Conservation (phyloP, 495 filamentous ascomycete species). For the Jackrogersella multiformis region DNA sequence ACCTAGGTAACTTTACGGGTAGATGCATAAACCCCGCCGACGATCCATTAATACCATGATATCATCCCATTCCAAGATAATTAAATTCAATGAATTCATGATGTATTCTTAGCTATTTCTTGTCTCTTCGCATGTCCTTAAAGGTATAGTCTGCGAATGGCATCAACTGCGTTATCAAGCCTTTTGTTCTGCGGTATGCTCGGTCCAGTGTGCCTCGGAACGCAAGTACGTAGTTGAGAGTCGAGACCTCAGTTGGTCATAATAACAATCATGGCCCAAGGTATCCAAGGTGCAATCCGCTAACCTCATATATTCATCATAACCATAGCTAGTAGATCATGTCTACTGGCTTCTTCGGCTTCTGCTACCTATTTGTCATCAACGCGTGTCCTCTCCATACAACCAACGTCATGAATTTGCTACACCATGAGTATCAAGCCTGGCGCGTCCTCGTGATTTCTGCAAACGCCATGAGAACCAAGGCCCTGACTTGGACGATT, state of each 20-base stretch:
- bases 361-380: not conserved
- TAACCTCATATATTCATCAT: not conserved
- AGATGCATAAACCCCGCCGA: slow-evolving; percentile 4
- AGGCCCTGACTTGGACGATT: not conserved
- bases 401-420: not conserved
- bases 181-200: not conserved
- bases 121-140: not conserved
- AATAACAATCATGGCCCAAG: not conserved
- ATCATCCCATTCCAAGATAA: not conserved
- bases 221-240: not conserved
- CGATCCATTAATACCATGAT: not conserved
- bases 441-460: not conserved
- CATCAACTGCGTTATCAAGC: not conserved
- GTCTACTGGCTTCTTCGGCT: not conserved
- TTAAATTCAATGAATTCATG: not conserved
- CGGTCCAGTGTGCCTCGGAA: not conserved
- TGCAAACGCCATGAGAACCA: slow-evolving; percentile 1
- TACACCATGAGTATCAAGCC: not conserved
- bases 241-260: not conserved
- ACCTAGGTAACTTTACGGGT: not conserved
- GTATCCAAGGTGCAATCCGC: not conserved
- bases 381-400: not conserved
- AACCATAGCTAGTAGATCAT: not conserved
- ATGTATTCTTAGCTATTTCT: not conserved
- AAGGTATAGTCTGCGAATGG: not conserved